Percentiles rank a stretch among this genome's conserved stretches.
These are phyloP conservation scores for Daucus carota DNA, from an alignment of 129 eudicot species.

Conservation along the genomic window DNA sequence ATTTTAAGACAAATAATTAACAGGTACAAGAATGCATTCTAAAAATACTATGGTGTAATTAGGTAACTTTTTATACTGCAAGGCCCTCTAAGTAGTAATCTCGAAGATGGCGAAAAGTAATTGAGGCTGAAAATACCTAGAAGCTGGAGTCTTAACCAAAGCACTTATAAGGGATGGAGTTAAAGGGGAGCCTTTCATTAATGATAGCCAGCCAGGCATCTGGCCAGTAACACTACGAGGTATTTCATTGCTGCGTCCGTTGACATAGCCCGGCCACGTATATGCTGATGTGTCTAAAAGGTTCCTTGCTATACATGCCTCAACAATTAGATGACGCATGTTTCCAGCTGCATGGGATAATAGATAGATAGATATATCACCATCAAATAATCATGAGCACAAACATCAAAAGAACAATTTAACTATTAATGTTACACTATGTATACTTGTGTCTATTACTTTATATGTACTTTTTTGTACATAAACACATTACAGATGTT, in stretches of 20 bases:
- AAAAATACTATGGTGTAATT: neutral
- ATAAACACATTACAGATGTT: neutral
- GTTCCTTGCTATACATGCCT: conserved; percentile 94
- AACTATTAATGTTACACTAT: neutral
- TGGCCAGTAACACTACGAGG: conserved; percentile 72
- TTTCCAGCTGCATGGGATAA: conserved; percentile 66
- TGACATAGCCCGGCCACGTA: conserved; percentile 91
- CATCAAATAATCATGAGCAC: neutral
- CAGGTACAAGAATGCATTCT: neutral
- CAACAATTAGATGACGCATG: conserved; percentile 83
- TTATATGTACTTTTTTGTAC: neutral
- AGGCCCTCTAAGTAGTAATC: neutral
- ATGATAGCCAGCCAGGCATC: conserved; percentile 82
- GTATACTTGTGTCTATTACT: neutral
- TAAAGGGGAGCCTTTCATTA: conserved; percentile 82
- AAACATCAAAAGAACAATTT: neutral
- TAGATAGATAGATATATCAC: neutral
- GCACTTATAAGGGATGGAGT: conserved; percentile 68
- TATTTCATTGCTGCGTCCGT: conserved; percentile 68
- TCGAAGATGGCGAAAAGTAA: neutral
- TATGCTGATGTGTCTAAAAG: conserved; percentile 86
- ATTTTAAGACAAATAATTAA: neutral
- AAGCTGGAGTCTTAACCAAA: conserved; percentile 74
- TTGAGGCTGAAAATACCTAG: conserved; percentile 47
- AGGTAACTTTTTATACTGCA: conserved; percentile 1